A percentile compares a stretch with the other conserved stretches of the same genome.
These are phyloP conservation scores for Saturnispora diversa DNA, from an alignment of 805 yeast genomes.

Conservation along the genomic window DNA sequence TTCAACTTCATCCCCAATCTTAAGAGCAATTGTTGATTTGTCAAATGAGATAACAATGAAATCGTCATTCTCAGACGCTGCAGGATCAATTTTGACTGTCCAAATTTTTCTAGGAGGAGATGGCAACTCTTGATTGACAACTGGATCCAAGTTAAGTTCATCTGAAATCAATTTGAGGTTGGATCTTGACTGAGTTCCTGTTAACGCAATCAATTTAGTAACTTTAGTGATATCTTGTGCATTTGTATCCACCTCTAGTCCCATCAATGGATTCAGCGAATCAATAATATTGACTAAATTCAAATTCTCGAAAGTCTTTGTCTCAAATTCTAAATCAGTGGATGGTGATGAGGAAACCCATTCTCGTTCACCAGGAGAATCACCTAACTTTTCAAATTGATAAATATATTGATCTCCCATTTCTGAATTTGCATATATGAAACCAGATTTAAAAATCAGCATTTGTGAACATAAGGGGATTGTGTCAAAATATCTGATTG, in stretches of 20 bases:
- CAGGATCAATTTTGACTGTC: conserved; percentile 47
- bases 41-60: conserved; percentile 59
- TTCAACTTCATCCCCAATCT: conserved; percentile 74
- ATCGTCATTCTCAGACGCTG: conserved; percentile 44
- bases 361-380: conserved; percentile 32
- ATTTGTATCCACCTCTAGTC: conserved; percentile 31
- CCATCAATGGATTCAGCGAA: conserved; percentile 47
- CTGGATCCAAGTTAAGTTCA: conserved; percentile 51
- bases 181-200: conserved; percentile 40
- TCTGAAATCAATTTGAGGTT: conserved; percentile 41
- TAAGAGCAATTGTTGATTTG: conserved; percentile 62
- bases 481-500: conserved; percentile 70
- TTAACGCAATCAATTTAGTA: conserved; percentile 35
- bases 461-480: conserved; percentile 51
- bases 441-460: conserved; percentile 66
- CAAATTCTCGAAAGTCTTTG: conserved; percentile 44
- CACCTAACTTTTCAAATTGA: conserved; percentile 74
- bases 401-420: conserved; percentile 58
- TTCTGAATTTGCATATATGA: conserved; percentile 58
- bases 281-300: conserved; percentile 46
- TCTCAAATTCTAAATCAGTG: conserved; percentile 26
- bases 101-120: conserved; percentile 52
- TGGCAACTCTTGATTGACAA: conserved; percentile 75
- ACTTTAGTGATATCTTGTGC: conserved; percentile 13
- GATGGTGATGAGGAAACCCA: conserved; percentile 31